Evolutionary conservation across 2,329 filamentous ascomycete species (phyloP), one percentile per base, ranked within the genome.

Genomic region (Cladosporium austrohemisphaericum): DNA sequence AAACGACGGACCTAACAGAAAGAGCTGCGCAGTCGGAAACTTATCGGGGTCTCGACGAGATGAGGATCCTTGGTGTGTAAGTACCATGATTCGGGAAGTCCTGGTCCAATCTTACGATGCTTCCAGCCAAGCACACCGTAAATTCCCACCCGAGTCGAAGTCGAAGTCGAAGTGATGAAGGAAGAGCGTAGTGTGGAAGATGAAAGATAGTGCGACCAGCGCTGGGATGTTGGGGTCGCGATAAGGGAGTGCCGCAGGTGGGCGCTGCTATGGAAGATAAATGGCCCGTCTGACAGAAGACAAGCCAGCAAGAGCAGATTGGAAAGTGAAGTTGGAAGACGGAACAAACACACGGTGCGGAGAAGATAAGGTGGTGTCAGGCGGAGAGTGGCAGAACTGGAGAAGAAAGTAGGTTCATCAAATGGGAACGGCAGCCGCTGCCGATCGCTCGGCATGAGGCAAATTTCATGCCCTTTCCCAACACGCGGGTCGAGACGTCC

Each of bases 21-120:
- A 90, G 20, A 95, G 81, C 67, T 96, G 91, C 19, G 82, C 71
- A 6, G 86, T 81, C 3, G 90, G 91, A 63, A 95, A 95, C 61
- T 81, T 81, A 71, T 89, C 79, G 57, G 81, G 77, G 69, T 85
- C 77, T 71, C 77, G 78, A 65, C 70, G 70, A 70, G 11, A 11
- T 19, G 68, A 65, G 48, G 32, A 60, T 72, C 71, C 79, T 79
- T 68, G 67, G 71, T 71, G 68, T 61, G 78, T 82, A 74, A 81
- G 79, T 77, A 72, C 73, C 77, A 80, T 81, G n/a, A 45, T 51
- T 44, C 48, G 26, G 18, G n/a, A 18, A 43, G 49, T 29, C 33
- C 40, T 28, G 31, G 23, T 51, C 50, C 55, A 36, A 41, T 56
- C 55, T 59, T 59, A 59, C 56, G 56, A 50, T 44, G 48, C 40